Base-by-base conservation (phyloP, 129 eudicot species). In the Smallanthus sonchifolius region DNA sequence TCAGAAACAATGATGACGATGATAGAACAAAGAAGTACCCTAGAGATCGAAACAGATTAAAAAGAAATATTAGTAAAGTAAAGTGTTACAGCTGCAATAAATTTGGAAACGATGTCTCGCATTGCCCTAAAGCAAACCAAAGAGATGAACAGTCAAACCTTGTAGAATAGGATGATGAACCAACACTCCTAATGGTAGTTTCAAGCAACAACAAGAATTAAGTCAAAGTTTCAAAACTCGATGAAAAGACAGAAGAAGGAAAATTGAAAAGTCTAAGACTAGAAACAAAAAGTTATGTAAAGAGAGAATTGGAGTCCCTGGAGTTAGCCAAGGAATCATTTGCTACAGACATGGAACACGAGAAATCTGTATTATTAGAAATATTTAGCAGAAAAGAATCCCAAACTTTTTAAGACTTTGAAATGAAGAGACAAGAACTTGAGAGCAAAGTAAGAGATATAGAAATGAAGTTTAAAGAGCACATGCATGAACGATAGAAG, bases 271-370 rank as follows among this genome's bases (percentile, higher is more conserved):
- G 79, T 61, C 79, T 82, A 78, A 87, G 72, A 77, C 40, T 84
- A 63, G 91, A 88, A 70, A 84, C 92, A 36, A 69, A 81, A 75
- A 65, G 76, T 70, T 86, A 84, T 52, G 89, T 87, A 10, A 82
- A 88, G 72, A 81, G 83, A 72, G 98, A 92, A 73, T 52, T 86
- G 73, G 92, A 92, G 75, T 79, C 86, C 63, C 87, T 92, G 35
- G 79, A 76, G 54, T 71, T 87, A 78, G 87, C 79, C 9, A 89
- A 84, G 65, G 96, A 87, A 42, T 78, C 96, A 9, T 92, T 92
- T 83, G 85, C 77, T 6, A 92, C 90, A 10, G 77, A 19, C 71
- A 86, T 89, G 92, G 92, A 86, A 82, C 91, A 87, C 20, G 92
- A 92, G 67, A 86, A 82, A 80, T 68, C 76, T 17, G 67, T 80